Evolutionary conservation across 129 eudicot genomes (phyloP), one percentile per base, ranked within the genome.

Genomic region (Gnaphalium uliginosum): DNA sequence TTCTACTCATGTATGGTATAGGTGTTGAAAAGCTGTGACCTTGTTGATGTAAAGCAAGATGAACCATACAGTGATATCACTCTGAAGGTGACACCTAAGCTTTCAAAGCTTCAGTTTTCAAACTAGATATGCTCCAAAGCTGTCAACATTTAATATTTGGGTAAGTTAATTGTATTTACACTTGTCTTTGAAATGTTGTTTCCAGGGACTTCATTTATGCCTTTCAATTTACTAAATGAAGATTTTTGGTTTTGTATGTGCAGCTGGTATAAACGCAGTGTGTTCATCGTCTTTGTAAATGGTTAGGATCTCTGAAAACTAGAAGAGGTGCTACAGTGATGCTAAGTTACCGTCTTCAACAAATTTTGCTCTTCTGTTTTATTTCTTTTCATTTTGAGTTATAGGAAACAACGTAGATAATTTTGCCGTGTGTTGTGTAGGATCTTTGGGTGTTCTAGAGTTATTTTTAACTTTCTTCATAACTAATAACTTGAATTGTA

Each of bases 21-120:
- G 97, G 93, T 89, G 51, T 83, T 92, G 81, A 87, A 84, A 83
- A 79, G 69, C 46, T 73, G 71, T 73, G 91, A 87, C 66, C 88
- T 84, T 61, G 75, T 89, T 24, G 93, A 89, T 43, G 80, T 86
- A 27, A 72, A 82, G 39, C 97, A 92, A 88, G 85, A 89, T 39
- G 87, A 79, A 56, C 84, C 96, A 0, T 92, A 85, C 69, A 83
- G 82, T 32, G 93, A 89, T 65, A 86, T 92, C 62, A 82, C 65
- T 35, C 32, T 92, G 51, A 89, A 85, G 86, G 86, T 87, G 75
- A 87, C 88, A 14, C 79, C 91, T 14, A 80, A 83, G 65, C 90
- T 91, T 74, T 75, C 80, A 17, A 86, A 84, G 81, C 87, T 76
- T 26, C 84, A 84, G 26, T 66, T 82, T 54, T 84, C 77, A 63